Percentiles rank a stretch among this genome's conserved stretches.
Conservation (phyloP, 1,139 yeast species). For the Saccharomyces hybrid region DNA sequence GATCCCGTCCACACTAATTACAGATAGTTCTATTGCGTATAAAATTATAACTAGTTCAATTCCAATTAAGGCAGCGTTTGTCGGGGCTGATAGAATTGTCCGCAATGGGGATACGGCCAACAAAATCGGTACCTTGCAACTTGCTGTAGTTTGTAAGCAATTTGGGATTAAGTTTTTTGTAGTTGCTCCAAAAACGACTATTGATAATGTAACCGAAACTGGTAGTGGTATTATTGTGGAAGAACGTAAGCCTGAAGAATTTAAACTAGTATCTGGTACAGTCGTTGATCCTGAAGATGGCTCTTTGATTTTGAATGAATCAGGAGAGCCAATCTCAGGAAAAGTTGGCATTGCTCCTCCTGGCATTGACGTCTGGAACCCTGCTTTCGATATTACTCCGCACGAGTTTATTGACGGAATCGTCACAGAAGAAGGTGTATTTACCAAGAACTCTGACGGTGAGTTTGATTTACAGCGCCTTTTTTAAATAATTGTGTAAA, state of each 20-base stretch:
- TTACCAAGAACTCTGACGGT: slow-evolving; percentile 40
- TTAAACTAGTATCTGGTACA: slow-evolving; percentile 71
- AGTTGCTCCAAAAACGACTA: slow-evolving; percentile 91
- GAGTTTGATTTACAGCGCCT: slow-evolving; percentile 34
- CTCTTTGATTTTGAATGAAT: slow-evolving; percentile 30
- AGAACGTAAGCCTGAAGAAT: slow-evolving; percentile 74
- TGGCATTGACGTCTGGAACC: slow-evolving; percentile 86
- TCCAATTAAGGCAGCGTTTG: slow-evolving; percentile 77
- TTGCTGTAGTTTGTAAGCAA: slow-evolving; percentile 58
- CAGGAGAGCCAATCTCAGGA: slow-evolving; percentile 38
- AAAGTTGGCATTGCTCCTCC: slow-evolving; percentile 83
- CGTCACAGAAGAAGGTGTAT: slow-evolving; percentile 68
- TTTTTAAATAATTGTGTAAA: neutral
- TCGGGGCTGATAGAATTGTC: slow-evolving; percentile 97
- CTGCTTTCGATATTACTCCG: slow-evolving; percentile 93
- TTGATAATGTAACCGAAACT: slow-evolving; percentile 55
- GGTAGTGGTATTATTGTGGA: slow-evolving; percentile 80
- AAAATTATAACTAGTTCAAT: slow-evolving; percentile 41
- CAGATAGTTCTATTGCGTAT: slow-evolving; percentile 89
- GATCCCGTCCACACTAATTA: slow-evolving; percentile 80
- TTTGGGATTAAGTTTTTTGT: slow-evolving; percentile 68
- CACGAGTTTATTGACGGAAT: slow-evolving; percentile 74
- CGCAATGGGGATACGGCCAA: slow-evolving; percentile 91
- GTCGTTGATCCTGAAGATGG: slow-evolving; percentile 32
- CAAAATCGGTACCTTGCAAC: slow-evolving; percentile 92